phyloP scores from a whole-genome alignment of 208 protist genomes.

The Spongospora subterranea region DNA sequence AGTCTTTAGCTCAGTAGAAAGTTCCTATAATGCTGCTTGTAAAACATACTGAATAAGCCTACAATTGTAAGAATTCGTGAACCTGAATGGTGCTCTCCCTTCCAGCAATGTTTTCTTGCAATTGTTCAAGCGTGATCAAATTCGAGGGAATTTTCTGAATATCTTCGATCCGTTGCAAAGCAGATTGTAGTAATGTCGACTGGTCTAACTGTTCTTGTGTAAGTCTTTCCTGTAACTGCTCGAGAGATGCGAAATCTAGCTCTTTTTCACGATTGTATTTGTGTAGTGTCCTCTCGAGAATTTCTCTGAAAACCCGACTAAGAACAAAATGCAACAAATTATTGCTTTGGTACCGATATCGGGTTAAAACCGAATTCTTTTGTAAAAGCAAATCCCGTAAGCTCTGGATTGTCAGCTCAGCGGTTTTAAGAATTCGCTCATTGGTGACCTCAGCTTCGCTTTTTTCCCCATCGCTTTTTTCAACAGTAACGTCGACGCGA shows the following conservation, averaged over 20 bases:
- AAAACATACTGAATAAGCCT: not conserved
- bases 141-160: not conserved
- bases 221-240: not conserved
- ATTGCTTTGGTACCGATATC: not conserved
- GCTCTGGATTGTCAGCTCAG: constrained; percentile 28
- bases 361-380: not conserved
- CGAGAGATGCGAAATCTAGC: not conserved
- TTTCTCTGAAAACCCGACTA: not conserved
- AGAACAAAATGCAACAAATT: not conserved
- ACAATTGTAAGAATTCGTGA: not conserved
- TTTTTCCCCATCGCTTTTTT: not conserved
- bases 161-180: not conserved
- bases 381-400: not conserved
- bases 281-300: not conserved
- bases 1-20: not conserved
- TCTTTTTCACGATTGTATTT: constrained; percentile 33
- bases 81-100: not conserved
- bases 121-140: not conserved
- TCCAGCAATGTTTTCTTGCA: not conserved
- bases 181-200: not conserved
- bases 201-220: not conserved
- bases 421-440: not conserved
- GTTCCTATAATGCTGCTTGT: not conserved
- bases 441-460: not conserved
- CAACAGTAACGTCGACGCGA: not conserved